These are phyloP conservation scores for Phyllosticta ampelicida DNA, from an alignment of 2,329 filamentous ascomycete genomes.

Conservation along the genomic window DNA sequence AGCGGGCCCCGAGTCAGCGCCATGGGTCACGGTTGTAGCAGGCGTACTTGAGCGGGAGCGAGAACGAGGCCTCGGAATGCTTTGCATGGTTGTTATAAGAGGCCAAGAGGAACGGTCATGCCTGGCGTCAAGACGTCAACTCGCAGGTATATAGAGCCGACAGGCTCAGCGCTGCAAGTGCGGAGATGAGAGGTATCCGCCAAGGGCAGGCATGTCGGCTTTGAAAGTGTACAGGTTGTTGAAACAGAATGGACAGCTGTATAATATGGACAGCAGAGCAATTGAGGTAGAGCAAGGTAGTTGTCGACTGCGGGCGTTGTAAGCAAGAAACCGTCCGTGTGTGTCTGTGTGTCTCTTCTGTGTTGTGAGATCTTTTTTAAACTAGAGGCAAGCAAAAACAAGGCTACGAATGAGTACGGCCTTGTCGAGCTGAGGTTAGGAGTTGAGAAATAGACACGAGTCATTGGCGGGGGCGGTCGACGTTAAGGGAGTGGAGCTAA, in stretches of 20 bases:
- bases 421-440: not conserved
- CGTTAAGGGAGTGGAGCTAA: not conserved
- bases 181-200: not conserved
- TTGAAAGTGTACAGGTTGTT: not conserved
- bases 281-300: not conserved
- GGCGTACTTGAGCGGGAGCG: not conserved
- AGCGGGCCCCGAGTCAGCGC: not conserved
- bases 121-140: not conserved
- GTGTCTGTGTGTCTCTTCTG: not conserved
- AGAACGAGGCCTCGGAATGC: not conserved
- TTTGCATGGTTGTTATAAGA: not conserved
- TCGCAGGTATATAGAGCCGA: not conserved
- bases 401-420: not conserved
- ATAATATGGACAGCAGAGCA: not conserved
- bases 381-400: not conserved
- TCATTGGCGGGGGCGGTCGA: not conserved
- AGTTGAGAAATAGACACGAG: not conserved
- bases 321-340: not conserved
- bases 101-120: not conserved
- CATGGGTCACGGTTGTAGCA: not conserved
- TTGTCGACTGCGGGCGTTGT: not conserved
- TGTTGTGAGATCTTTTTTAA: not conserved
- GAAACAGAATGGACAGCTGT: not conserved
- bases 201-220: not conserved
- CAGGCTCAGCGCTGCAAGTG: not conserved